These are phyloP conservation scores for Chaetomium globosum DNA, from an alignment of 2,329 filamentous ascomycete genomes.

Conservation along the genomic window DNA sequence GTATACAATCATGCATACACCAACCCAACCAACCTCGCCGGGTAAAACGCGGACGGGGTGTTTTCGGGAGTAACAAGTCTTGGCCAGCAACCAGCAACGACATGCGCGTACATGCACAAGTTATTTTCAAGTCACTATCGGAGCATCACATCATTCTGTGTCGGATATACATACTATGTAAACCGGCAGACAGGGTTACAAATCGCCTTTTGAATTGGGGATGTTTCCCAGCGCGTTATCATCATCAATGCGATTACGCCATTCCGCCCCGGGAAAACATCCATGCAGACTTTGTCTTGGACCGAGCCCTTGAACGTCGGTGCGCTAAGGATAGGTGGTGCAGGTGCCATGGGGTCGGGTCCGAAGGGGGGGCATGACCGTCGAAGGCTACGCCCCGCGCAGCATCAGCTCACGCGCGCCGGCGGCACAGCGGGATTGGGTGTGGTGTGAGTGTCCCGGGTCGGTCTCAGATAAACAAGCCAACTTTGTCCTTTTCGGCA, in stretches of 20 bases:
- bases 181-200: not conserved
- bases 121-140: not conserved
- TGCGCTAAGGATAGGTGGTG: too few relatives aligned
- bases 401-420: constrained; percentile 10
- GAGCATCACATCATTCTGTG: not conserved
- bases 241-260: not conserved
- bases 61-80: not conserved
- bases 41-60: not conserved
- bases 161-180: too few relatives aligned
- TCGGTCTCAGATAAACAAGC: not conserved
- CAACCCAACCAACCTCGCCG: too few relatives aligned
- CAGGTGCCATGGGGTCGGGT: not conserved
- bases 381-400: not conserved
- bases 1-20: too few relatives aligned
- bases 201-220: not conserved
- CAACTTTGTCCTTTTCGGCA: not conserved
- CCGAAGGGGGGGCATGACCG: not conserved
- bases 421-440: constrained; percentile 5
- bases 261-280: not conserved
- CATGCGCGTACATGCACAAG: not conserved
- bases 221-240: not conserved
- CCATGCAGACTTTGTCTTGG: not conserved
- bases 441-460: too few relatives aligned
- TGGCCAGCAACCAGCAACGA: not conserved
- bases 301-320: too few relatives aligned